Evolutionary conservation across 805 yeast genomes (phyloP).

Genomic region (Metschnikowia colocasiae): DNA sequence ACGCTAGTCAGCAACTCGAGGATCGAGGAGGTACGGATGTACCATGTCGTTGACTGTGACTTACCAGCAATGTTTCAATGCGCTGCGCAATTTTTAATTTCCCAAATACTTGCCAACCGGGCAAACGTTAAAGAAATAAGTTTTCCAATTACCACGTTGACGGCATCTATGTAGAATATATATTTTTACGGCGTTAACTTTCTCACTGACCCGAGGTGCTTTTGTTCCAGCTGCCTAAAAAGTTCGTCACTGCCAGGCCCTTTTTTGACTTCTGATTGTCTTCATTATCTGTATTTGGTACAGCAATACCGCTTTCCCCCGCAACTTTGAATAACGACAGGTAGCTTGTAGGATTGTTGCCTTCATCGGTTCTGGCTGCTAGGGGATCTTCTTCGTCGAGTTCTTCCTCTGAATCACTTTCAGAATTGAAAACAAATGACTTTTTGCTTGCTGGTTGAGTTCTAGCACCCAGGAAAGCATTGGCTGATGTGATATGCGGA

Average conservation of each 20-base stretch:
- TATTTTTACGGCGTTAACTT: not conserved
- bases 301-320: constrained; percentile 37
- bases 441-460: constrained; percentile 14
- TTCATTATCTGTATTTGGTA: constrained; percentile 23
- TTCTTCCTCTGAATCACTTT: constrained; percentile 35
- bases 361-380: constrained; percentile 6
- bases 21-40: constrained; percentile 2
- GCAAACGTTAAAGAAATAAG: not conserved
- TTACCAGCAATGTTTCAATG: not conserved
- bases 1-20: not conserved
- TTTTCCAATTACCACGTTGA: not conserved
- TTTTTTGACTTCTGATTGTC: constrained; percentile 16
- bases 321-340: constrained; percentile 52
- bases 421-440: constrained; percentile 38
- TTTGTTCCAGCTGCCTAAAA: constrained; percentile 20
- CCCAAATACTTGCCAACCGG: too few species aligned
- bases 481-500: constrained; percentile 41
- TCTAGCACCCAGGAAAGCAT: constrained; percentile 34
- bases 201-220: constrained; percentile 6
- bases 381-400: constrained; percentile 19
- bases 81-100: not conserved
- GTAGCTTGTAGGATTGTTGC: constrained; percentile 30
- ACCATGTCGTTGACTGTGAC: not conserved
- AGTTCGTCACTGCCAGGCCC: constrained; percentile 32
- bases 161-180: constrained; percentile 1